phyloP scores from a whole-genome alignment of 78 protist species.

The Cavenderia fasciculata region DNA sequence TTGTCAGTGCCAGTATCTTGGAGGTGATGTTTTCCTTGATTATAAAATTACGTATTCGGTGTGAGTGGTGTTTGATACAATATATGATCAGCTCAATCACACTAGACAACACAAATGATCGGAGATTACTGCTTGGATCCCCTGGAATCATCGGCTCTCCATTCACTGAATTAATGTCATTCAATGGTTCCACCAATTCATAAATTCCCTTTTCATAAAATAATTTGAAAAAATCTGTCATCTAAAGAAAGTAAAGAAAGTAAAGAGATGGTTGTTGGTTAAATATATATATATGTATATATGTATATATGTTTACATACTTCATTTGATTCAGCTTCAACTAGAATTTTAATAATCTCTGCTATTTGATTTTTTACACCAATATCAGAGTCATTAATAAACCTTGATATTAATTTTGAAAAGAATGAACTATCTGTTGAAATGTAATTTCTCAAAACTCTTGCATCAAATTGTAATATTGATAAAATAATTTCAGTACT shows the following conservation, averaged over 20 bases:
- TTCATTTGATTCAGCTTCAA: conserved; percentile 44
- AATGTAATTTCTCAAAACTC: conserved; percentile 34
- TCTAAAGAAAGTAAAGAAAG: background rate
- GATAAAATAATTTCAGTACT: conserved; percentile 59
- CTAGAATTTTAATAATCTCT: conserved; percentile 56
- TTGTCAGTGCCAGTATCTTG: conserved; percentile 51
- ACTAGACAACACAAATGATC: conserved; percentile 58
- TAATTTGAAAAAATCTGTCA: conserved; percentile 77
- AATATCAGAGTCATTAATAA: conserved; percentile 67
- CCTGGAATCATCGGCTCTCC: conserved; percentile 48
- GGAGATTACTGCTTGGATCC: conserved; percentile 69
- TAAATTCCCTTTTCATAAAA: conserved; percentile 80
- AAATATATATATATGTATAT: background rate
- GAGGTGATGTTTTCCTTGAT: conserved; percentile 67
- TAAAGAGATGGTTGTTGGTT: background rate
- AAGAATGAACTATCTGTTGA: conserved; percentile 31
- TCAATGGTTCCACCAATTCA: conserved; percentile 64
- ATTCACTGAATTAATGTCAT: background rate
- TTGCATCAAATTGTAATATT: conserved; percentile 43
- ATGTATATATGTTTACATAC: conserved; percentile 1
- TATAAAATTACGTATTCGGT: conserved; percentile 77
- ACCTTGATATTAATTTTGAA: conserved; percentile 15
- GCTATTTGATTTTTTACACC: conserved; percentile 77
- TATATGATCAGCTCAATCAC: conserved; percentile 71
- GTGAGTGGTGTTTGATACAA: conserved; percentile 78